phyloP scores from a whole-genome alignment of 768 basidiomycete species.

The Leccinum boreale region DNA sequence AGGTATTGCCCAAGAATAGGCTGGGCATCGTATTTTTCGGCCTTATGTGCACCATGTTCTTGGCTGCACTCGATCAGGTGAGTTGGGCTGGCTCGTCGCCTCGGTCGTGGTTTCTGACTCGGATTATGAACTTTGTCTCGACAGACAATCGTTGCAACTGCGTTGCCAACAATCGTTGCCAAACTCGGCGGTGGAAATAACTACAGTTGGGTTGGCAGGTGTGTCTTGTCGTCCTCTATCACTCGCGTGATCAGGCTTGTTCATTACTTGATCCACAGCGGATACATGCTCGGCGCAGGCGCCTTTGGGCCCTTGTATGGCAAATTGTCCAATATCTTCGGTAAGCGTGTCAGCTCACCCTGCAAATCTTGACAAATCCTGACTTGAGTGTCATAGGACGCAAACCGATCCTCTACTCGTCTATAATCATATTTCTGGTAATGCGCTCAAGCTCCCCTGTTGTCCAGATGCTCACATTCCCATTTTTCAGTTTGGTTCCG shows the following conservation, averaged over 20 bases:
- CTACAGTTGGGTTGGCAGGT: constrained; percentile 78
- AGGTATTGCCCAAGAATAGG: constrained; percentile 43
- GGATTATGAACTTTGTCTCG: background rate
- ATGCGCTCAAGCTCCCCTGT: constrained; percentile 12
- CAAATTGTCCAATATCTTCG: constrained; percentile 65
- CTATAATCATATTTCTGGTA: constrained; percentile 68
- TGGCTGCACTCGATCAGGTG: constrained; percentile 62
- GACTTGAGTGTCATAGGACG: constrained; percentile 39
- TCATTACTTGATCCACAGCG: constrained; percentile 39
- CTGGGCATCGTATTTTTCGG: constrained; percentile 26
- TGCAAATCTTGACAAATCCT: constrained; percentile 20
- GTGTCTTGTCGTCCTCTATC: constrained; percentile 8
- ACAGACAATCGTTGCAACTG: constrained; percentile 71
- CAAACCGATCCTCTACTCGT: constrained; percentile 67
- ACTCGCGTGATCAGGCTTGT: background rate
- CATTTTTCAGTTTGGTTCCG: constrained; percentile 60
- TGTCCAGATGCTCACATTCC: background rate
- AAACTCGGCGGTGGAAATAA: constrained; percentile 58
- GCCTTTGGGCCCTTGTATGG: constrained; percentile 73
- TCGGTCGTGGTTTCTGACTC: background rate
- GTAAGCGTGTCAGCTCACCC: constrained; percentile 10
- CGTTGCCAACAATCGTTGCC: constrained; percentile 71
- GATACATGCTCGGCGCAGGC: constrained; percentile 70
- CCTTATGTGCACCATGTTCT: constrained; percentile 28
- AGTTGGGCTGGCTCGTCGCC: background rate